Evolutionary conservation across 352 stramenopile genomes (phyloP), one percentile per base, ranked within the genome.

Genomic region (Pythium grandisporangium): DNA sequence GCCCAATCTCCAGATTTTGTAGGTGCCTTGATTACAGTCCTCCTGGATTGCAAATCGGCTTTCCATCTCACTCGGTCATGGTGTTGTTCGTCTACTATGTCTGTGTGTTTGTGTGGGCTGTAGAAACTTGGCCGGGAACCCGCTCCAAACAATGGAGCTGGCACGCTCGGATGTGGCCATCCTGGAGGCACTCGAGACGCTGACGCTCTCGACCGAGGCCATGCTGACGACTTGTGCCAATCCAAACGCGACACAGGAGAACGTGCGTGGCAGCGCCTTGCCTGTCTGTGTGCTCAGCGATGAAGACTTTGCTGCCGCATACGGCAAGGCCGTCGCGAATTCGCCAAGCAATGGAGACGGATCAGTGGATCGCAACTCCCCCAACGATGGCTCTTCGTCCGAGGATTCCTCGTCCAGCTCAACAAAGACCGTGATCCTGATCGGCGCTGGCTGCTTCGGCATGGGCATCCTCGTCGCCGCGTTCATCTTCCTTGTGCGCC

Each of bases 1-100:
- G 6, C 70, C 66, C 19, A 75, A 64, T 4, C 63, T 80, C 17
- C 53, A 55, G 22, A 70, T 50, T 36, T 32, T 80, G 33, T 66
- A 58, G 25, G 56, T 25, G 7, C 5, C 19, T 26, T 12, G 5
- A 4, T 10, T 25, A 7, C 2, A 20, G 12, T 12, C 12, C 24
- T 24, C 23, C 19, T 17, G n/a, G n/a, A n/a, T n/a, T n/a, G n/a
- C n/a, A n/a, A n/a, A n/a, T n/a, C n/a, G n/a, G n/a, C n/a, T n/a
- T n/a, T n/a, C n/a, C n/a, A n/a, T n/a, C n/a, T n/a, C n/a, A n/a
- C n/a, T n/a, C n/a, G n/a, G n/a, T n/a, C n/a, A n/a, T n/a, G n/a
- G n/a, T 38, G 12, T 1, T 24, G 23, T 37, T 13, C 48, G 45
- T 25, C 37, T 53, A n/a, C 51, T 39, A 33, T 45, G 20, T 17